phyloP scores from a whole-genome alignment of 2,329 filamentous ascomycete genomes.

The Aspergillus persii region DNA sequence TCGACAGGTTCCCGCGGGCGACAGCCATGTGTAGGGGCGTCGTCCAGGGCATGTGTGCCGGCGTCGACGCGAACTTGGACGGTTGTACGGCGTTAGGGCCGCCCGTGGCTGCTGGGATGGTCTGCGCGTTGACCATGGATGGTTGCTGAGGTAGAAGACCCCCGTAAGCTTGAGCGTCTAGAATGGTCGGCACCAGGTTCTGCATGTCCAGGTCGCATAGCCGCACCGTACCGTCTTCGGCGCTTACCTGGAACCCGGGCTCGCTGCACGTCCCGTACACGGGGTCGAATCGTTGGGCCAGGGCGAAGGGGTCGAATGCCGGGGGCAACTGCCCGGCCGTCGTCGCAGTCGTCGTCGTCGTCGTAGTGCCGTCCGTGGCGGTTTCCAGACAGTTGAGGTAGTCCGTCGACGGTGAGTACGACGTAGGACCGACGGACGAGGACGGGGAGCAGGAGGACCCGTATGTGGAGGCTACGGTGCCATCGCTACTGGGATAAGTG shows the following conservation, averaged over 20 bases:
- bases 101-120: neutral
- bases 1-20: neutral
- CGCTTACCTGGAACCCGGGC: neutral
- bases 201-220: neutral
- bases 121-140: neutral
- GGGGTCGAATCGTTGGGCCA: neutral
- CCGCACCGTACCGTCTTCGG: neutral
- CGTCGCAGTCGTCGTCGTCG: neutral
- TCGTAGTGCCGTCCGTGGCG: neutral
- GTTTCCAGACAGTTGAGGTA: neutral
- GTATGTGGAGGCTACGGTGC: neutral
- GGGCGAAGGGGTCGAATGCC: neutral
- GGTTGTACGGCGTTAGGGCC: neutral
- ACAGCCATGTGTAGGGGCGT: conserved; percentile 3
- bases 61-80: neutral
- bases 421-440: neutral
- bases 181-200: neutral
- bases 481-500: neutral
- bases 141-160: neutral
- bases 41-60: neutral
- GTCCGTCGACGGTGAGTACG: neutral
- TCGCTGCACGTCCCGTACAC: neutral
- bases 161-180: neutral
- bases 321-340: neutral
- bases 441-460: neutral